These are phyloP conservation scores for Onygenales sp. DNA, from an alignment of 2,329 filamentous ascomycete genomes.

Conservation along the genomic window DNA sequence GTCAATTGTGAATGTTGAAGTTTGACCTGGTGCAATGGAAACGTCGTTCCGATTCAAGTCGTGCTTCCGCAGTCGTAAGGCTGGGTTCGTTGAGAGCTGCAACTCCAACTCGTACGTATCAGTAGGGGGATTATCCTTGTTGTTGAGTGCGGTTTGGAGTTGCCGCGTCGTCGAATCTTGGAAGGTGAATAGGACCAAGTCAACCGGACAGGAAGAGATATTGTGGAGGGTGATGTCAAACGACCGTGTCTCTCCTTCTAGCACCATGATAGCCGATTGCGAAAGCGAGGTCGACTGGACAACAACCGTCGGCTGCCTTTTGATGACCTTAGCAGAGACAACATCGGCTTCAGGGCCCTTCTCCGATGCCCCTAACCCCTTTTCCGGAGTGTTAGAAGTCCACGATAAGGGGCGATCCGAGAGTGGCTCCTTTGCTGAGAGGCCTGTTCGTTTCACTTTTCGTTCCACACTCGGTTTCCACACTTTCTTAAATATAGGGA, in stretches of 20 bases:
- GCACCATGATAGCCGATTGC: slow-evolving; percentile 80
- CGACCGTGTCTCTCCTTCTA: slow-evolving; percentile 74
- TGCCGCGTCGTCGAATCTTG: slow-evolving; percentile 76
- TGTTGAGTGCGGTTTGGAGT: slow-evolving; percentile 63
- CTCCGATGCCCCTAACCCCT: slow-evolving; percentile 23
- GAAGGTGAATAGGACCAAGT: slow-evolving; percentile 80
- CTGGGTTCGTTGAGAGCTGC: slow-evolving; percentile 64
- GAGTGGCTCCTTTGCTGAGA: slow-evolving; percentile 46
- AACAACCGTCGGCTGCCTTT: slow-evolving; percentile 65
- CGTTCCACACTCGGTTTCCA: slow-evolving; percentile 62
- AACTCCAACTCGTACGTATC: slow-evolving; percentile 83
- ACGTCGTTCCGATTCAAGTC: slow-evolving; percentile 37
- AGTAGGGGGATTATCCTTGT: slow-evolving; percentile 65
- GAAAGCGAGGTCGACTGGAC: slow-evolving; percentile 68
- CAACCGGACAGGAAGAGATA: slow-evolving; percentile 62
- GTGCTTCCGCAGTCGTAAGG: slow-evolving; percentile 47
- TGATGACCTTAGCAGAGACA: slow-evolving; percentile 61
- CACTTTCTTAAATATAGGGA: slow-evolving; percentile 69
- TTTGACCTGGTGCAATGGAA: slow-evolving; percentile 58
- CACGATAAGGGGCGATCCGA: slow-evolving; percentile 38
- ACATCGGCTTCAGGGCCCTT: slow-evolving; percentile 27
- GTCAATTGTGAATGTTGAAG: slow-evolving; percentile 68
- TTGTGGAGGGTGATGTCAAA: slow-evolving; percentile 80
- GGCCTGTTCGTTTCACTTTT: slow-evolving; percentile 69
- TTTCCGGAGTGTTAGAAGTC: slow-evolving; percentile 31